A percentile compares a stretch with the other conserved stretches of the same genome.
Conservation (phyloP, 495 filamentous ascomycete genomes). For the Penicillium malachiteum region DNA sequence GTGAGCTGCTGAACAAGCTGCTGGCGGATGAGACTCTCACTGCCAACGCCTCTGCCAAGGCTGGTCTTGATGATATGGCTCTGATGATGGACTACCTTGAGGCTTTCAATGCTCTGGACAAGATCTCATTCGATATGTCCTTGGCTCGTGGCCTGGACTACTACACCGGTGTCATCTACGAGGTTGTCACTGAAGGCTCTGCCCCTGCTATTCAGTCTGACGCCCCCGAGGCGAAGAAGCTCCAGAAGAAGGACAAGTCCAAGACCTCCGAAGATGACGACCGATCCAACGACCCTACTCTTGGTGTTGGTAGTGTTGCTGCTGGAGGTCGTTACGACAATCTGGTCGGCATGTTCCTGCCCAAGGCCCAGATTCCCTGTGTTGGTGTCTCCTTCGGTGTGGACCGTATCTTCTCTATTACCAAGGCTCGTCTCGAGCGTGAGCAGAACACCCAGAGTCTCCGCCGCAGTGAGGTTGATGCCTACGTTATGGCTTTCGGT, state of each 20-base stretch:
- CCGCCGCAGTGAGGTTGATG: constrained; percentile 75
- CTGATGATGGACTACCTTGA: constrained; percentile 80
- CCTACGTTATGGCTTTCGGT: constrained; percentile 90
- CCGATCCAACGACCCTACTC: constrained; percentile 74
- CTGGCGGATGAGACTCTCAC: constrained; percentile 59
- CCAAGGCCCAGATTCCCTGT: constrained; percentile 83
- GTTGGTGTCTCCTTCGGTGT: constrained; percentile 94
- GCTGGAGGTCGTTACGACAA: constrained; percentile 93
- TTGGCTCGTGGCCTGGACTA: constrained; percentile 88
- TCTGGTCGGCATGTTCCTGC: constrained; percentile 87
- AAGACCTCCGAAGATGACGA: constrained; percentile 71
- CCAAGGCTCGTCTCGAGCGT: constrained; percentile 68
- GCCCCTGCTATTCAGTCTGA: constrained; percentile 54
- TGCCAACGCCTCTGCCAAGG: constrained; percentile 68
- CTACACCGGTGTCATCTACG: constrained; percentile 93
- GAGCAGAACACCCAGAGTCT: constrained; percentile 50
- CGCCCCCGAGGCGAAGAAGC: constrained; percentile 45
- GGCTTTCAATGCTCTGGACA: constrained; percentile 66
- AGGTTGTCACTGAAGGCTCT: constrained; percentile 83
- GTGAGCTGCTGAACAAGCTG: constrained; percentile 67
- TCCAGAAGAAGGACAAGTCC: constrained; percentile 54
- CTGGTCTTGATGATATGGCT: constrained; percentile 78
- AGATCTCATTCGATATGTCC: constrained; percentile 76
- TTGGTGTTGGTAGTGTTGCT: constrained; percentile 84
- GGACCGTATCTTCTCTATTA: constrained; percentile 92